Evolutionary conservation across 2,329 filamentous ascomycete species (phyloP), one percentile per base, ranked within the genome.

Genomic region (Pseudophaeomoniella oleicola): DNA sequence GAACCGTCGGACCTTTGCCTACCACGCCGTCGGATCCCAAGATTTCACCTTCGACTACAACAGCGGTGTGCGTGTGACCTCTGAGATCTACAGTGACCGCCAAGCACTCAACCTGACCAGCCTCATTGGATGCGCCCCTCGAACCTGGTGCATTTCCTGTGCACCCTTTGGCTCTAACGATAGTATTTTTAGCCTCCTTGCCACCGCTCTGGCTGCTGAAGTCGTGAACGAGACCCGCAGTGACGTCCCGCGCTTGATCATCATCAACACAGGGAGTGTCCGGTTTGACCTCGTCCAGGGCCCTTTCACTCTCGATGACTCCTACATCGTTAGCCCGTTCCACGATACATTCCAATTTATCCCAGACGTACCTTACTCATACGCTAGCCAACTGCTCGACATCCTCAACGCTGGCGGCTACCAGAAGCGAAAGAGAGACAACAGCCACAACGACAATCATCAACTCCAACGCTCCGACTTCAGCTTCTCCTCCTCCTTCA

Each of bases 1-100:
- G 69, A 81, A 80, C 51, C 66, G 73, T 4, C 58, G 65, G n/a
- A 76, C 73, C 0, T 79, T 81, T 46, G 63, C 69, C 39, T 78
- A 74, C 48, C 76, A 81, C 49, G 66, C 73, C 3, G 53, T 59
- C n/a, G 63, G 62, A 30, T 66, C 63, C 32, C 63, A 68, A 33
- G 47, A 55, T 29, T 48, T 50, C 33, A 57, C 55, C 0, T 73
- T 73, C 36, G 69, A 75, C 45, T 67, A 62, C 5, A 46, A 54
- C 16, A 53, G 62, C 6, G 72, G 72, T 16, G 38, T 59, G 14
- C 46, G 49, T 1, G 60, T 71, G 2, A 68, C 68, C 0, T 45
- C 54, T 3, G 58, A 66, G 5, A 74, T 78, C 47, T 67, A 66
- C 3, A 44, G 56, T 1, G 55, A 60, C 22, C 67, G 74, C 18